A percentile compares a stretch with the other conserved stretches of the same genome.
phyloP scores from a whole-genome alignment of 768 basidiomycete species.

The Clitopilus hobsonii region DNA sequence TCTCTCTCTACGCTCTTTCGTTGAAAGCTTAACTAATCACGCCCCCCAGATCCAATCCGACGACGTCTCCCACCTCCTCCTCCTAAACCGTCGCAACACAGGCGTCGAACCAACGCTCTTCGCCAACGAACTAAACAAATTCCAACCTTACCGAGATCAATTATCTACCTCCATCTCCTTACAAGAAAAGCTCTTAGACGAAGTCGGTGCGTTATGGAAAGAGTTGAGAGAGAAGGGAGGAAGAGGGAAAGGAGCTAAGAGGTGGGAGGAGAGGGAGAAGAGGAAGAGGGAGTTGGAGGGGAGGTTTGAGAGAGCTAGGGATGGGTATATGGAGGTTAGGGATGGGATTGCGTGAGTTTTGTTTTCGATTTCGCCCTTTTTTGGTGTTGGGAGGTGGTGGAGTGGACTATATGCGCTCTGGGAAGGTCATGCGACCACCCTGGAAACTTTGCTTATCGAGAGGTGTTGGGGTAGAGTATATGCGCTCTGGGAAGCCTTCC shows the following conservation, averaged over 20 bases:
- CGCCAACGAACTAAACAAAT: constrained; percentile 92
- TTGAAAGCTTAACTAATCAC: no score
- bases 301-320: constrained; percentile 70
- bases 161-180: constrained; percentile 73
- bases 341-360: constrained; percentile 77
- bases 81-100: constrained; percentile 84
- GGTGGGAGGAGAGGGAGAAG: constrained; percentile 81
- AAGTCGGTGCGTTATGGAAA: constrained; percentile 73
- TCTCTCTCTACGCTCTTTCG: no score
- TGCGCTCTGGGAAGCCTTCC: no score
- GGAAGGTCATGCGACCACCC: no score
- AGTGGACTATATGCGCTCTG: no score
- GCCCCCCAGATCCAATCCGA: constrained; percentile 95
- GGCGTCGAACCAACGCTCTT: constrained; percentile 86
- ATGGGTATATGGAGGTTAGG: constrained; percentile 82
- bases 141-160: constrained; percentile 85
- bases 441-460: no score
- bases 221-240: constrained; percentile 67
- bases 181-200: constrained; percentile 69
- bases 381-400: no score
- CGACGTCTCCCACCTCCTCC: constrained; percentile 91
- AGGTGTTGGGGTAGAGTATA: no score
- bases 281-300: constrained; percentile 70
- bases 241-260: constrained; percentile 70
- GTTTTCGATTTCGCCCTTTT: no score